Conservation (phyloP, 2,329 filamentous ascomycete genomes). For the Botrytis sinoallii region DNA sequence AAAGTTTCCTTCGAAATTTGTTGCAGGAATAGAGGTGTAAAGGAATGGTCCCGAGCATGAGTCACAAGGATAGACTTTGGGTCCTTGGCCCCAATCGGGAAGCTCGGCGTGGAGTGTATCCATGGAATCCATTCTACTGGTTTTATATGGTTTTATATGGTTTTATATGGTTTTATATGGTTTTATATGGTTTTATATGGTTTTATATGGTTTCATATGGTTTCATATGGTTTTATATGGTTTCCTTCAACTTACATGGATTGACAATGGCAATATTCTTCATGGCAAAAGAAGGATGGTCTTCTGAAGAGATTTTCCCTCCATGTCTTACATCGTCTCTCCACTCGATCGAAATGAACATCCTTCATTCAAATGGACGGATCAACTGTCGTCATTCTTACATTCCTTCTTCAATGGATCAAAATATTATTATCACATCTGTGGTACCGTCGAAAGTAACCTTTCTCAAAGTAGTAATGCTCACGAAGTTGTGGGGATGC, state of each 20-base stretch:
- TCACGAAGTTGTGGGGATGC: conserved; percentile 9
- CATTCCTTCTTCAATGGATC: background rate
- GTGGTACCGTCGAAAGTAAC: background rate
- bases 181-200: background rate
- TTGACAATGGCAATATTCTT: background rate
- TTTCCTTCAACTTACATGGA: background rate
- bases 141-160: background rate
- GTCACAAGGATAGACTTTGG: background rate
- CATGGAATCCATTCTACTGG: background rate
- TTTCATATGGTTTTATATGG: background rate
- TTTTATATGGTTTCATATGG: background rate
- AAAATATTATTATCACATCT: background rate
- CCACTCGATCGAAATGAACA: background rate
- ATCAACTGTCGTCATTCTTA: background rate
- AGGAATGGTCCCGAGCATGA: no score
- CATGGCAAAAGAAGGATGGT: background rate
- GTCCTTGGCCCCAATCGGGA: background rate
- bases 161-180: background rate
- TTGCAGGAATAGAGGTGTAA: no score
- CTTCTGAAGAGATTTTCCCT: background rate
- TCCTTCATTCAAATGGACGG: background rate
- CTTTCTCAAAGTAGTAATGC: conserved; percentile 16
- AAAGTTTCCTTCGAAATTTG: no score
- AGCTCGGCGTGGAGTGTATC: background rate
- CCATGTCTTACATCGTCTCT: background rate